These are phyloP conservation scores for Vigna reflexopilosa DNA, from an alignment of 306 rosid genomes.

Conservation along the genomic window DNA sequence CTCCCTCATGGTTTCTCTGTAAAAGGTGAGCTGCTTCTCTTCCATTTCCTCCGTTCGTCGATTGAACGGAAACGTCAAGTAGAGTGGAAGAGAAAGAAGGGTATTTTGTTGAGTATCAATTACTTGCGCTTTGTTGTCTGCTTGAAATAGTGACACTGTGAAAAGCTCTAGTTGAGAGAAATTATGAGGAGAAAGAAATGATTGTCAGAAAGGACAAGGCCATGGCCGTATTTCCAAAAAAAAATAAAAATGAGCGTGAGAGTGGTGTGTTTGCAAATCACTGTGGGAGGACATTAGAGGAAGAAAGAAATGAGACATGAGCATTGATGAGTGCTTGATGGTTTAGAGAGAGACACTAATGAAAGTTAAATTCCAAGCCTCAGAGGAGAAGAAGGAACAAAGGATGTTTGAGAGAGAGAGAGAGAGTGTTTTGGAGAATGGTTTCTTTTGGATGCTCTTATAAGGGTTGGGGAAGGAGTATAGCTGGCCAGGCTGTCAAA, in stretches of 20 bases:
- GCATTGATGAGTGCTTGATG: conserved; percentile 58
- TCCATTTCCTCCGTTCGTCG: conserved; percentile 57
- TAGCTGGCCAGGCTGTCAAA: conserved; percentile 50
- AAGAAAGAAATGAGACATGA: conserved; percentile 60
- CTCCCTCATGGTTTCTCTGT: conserved; percentile 64
- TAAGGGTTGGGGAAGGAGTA: conserved; percentile 45
- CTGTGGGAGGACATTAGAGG: conserved; percentile 44
- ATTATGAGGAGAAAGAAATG: conserved; percentile 45
- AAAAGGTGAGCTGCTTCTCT: conserved; percentile 52
- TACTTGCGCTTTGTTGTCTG: conserved; percentile 61
- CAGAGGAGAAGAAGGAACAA: conserved; percentile 51
- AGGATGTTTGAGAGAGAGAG: conserved; percentile 66
- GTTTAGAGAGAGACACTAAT: conserved; percentile 66
- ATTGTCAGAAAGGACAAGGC: conserved; percentile 52
- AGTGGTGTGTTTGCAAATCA: conserved; percentile 40
- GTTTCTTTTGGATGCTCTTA: conserved; percentile 60
- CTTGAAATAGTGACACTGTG: conserved; percentile 45
- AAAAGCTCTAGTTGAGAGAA: conserved; percentile 42
- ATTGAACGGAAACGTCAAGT: conserved; percentile 85
- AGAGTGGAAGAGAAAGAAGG: conserved; percentile 96
- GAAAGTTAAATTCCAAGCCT: conserved; percentile 90
- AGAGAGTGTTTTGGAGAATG: conserved; percentile 47
- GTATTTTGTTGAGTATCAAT: conserved; percentile 54
- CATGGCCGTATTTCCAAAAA: conserved; percentile 48
- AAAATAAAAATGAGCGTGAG: conserved; percentile 36